Evolutionary conservation across 768 basidiomycete genomes (phyloP).

Genomic region (Leucosporidium creatinivorum): DNA sequence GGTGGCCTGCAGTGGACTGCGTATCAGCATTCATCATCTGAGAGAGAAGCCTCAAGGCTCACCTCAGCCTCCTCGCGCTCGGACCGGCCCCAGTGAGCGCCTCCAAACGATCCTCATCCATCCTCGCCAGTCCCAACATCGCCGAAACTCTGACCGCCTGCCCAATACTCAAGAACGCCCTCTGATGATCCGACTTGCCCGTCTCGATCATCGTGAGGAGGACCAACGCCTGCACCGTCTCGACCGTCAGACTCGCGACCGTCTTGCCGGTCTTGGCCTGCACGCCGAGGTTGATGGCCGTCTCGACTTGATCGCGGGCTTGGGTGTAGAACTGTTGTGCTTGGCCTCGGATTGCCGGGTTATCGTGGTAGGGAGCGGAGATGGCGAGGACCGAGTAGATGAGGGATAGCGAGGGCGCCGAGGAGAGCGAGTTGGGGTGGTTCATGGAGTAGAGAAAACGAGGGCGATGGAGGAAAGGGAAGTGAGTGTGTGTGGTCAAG

Average conservation of each 20-base stretch:
- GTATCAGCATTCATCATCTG: too few relatives aligned
- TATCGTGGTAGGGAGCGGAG: slow-evolving; percentile 21
- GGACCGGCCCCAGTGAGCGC: background rate
- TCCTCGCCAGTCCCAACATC: slow-evolving; percentile 32
- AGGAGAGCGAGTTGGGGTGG: slow-evolving; percentile 18
- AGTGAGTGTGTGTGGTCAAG: slow-evolving; percentile 20
- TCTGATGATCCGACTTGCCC: slow-evolving; percentile 30
- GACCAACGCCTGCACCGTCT: slow-evolving; percentile 26
- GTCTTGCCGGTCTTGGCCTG: background rate
- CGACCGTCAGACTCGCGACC: slow-evolving; percentile 23
- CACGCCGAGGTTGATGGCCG: slow-evolving; percentile 13
- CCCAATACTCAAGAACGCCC: slow-evolving; percentile 27
- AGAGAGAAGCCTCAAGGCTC: too few relatives aligned
- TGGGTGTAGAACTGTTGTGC: too few relatives aligned
- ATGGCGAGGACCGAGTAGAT: slow-evolving; percentile 28
- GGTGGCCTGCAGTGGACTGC: slow-evolving; percentile 27
- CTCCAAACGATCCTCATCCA: slow-evolving; percentile 32
- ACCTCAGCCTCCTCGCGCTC: background rate
- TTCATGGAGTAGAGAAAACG: slow-evolving; percentile 30
- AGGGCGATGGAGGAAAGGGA: slow-evolving; percentile 31
- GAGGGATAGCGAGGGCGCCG: slow-evolving; percentile 23
- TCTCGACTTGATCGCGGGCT: slow-evolving; percentile 14
- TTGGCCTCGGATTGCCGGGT: background rate
- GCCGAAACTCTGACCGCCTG: slow-evolving; percentile 29
- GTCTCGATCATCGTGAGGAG: slow-evolving; percentile 24